Evolutionary conservation across 78 protist genomes (phyloP), one percentile per base, ranked within the genome.

Genomic region (Polysphondylium violaceum): DNA sequence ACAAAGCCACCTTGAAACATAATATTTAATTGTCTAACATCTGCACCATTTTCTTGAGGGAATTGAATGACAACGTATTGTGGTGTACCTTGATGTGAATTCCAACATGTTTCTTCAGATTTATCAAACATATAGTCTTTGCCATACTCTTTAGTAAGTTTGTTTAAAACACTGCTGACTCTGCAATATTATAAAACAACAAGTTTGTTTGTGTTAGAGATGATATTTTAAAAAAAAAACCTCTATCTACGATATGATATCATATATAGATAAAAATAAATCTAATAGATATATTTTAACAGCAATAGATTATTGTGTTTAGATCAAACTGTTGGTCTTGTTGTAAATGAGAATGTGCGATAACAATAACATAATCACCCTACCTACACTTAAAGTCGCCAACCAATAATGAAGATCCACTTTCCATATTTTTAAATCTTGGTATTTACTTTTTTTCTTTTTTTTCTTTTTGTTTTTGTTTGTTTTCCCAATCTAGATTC

Each of bases 1-100:
- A 76, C 88, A 41, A 91, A 91, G 9, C 94, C 89, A 63, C 94
- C 89, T 78, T 77, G 94, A 51, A 91, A 91, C 64, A 68, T 76
- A 19, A 91, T 91, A 14, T 61, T 17, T 11, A 91, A 11, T 31
- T 53, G 23, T 25, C 35, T 56, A 27, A 91, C 17, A 21, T 27
- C 40, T 33, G 79, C 94, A 19, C 79, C 59, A 2, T 40, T 35
- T 3, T 63, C 79, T 31, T 50, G 76, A 3, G 51, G 61, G 19
- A 73, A 73, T 43, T 88, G 86, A 75, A 73, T 65, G 2, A 64
- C 40, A 31, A 71, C 33, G 14, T 53, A 91, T 21, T 76, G 79
- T 9, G 88, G 88, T 44, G 76, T 29, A 47, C 86, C 89, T 44
- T 67, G 94, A 47, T 78, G 92, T 50, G 94, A 91, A 74, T 91